These are phyloP conservation scores for Avicennia marina DNA, from an alignment of 257 asterid genomes.

Conservation along the genomic window DNA sequence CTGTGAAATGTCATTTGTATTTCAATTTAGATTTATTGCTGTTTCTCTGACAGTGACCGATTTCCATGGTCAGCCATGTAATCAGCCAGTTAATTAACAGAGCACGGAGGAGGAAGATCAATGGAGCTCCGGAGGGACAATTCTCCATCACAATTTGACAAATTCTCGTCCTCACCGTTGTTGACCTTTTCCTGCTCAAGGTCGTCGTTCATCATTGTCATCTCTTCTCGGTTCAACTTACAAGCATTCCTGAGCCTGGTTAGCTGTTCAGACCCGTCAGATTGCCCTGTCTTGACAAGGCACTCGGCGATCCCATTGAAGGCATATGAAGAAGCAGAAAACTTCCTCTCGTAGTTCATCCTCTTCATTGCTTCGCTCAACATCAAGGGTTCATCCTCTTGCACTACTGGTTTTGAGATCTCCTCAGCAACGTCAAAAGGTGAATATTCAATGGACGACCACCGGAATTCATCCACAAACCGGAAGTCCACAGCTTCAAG, in stretches of 20 bases:
- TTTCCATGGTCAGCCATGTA: background rate
- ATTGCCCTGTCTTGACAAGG: conserved; percentile 25
- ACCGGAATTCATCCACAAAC: conserved; percentile 58
- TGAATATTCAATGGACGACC: conserved; percentile 41
- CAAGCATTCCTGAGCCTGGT: conserved; percentile 46
- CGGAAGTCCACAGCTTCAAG: conserved; percentile 47
- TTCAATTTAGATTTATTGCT: too few relatives aligned
- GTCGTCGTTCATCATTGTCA: background rate
- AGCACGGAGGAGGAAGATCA: conserved; percentile 39
- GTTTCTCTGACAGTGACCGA: too few relatives aligned
- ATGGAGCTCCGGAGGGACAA: conserved; percentile 37
- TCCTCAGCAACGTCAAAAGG: conserved; percentile 67
- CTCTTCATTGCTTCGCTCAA: conserved; percentile 51
- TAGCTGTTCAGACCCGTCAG: conserved; percentile 37
- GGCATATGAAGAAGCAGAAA: conserved; percentile 63
- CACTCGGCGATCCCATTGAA: conserved; percentile 63
- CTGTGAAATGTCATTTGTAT: too few relatives aligned
- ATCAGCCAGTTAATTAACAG: conserved; percentile 16
- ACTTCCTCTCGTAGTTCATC: conserved; percentile 65
- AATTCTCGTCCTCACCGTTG: conserved; percentile 1
- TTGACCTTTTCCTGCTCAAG: background rate
- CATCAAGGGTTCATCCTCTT: conserved; percentile 30
- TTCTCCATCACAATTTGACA: too few relatives aligned
- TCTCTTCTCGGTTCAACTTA: conserved; percentile 25
- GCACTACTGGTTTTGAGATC: conserved; percentile 25